Evolutionary conservation across 2,329 filamentous ascomycete species (phyloP), one percentile per base, ranked within the genome.

Genomic region (Trichoderma sp.): DNA sequence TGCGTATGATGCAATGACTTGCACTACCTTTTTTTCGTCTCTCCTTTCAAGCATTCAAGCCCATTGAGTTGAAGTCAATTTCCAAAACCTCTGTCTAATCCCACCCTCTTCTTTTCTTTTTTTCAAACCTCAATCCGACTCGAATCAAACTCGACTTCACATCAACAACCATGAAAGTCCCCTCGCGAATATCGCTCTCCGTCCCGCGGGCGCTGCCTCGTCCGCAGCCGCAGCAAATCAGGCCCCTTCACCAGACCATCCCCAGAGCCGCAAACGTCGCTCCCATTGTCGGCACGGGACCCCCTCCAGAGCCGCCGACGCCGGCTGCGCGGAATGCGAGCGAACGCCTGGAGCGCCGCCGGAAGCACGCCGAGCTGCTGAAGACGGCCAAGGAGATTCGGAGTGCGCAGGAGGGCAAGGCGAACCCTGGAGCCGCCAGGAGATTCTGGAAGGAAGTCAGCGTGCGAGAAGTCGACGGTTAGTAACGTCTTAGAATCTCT

Each of bases 381-480:
- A 84, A 84, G 77, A 79, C 79, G 62, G 86, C 85, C 6, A 83
- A 83, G 73, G 83, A 84, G 70, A 76, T 86, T 33, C 81, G 85
- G 37, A 81, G 59, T 49, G 74, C 76, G 0, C 75, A 73, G 21
- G 74, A 74, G 40, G 76, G 74, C 40, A 82, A 80, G 70, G 73
- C 85, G 72, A 83, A 84, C 2, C 40, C 40, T 0, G 82, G 78
- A 43, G 76, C 87, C 69, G 84, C 90, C 76, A 92, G 89, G 82
- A 87, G 94, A 65, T 97, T 97, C 83, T 98, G 95, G 95, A 93
- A 91, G 79, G 87, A 96, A 77, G 93, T 96, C 1, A 79, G 85
- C 71, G 89, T 97, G 47, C 84, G 86, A 72, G 88, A 91, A 76
- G 85, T 86, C 11, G 83, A 89, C 72, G 90, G 91, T 92, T 82